phyloP scores from a whole-genome alignment of 1,284 basidiomycete species.

The Rhodotorula sp. region DNA sequence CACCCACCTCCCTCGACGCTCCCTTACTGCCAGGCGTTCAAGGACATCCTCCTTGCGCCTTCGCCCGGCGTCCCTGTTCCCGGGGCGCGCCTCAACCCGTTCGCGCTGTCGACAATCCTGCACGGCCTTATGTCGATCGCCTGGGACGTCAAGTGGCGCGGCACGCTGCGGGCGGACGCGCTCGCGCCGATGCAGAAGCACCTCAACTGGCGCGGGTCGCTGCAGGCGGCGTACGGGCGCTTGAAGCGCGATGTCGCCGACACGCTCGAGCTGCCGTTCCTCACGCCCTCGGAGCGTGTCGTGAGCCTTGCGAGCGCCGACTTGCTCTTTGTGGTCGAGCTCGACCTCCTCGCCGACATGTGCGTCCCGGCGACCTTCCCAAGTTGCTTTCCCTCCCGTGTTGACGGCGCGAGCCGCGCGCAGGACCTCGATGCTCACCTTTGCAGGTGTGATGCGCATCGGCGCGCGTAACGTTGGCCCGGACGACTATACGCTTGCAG shows the following conservation, averaged over 20 bases:
- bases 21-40: not conserved
- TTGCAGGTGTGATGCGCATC: constrained; percentile 7
- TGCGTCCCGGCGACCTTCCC: not conserved
- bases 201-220: not conserved
- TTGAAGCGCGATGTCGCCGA: not conserved
- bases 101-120: not conserved
- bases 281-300: not conserved
- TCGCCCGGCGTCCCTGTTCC: no score
- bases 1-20: not conserved
- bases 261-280: not conserved
- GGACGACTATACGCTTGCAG: not conserved
- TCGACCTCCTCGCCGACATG: constrained; percentile 1
- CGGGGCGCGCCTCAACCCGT: not conserved
- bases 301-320: not conserved
- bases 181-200: not conserved
- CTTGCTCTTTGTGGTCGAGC: not conserved
- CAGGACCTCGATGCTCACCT: not conserved
- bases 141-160: constrained; percentile 17
- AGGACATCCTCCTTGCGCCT: not conserved
- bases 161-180: constrained; percentile 1
- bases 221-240: not conserved
- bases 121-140: constrained; percentile 4
- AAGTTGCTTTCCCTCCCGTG: no score
- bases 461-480: not conserved
- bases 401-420: not conserved